Evolutionary conservation across 1,284 basidiomycete genomes (phyloP), one percentile per base, ranked within the genome.

Genomic region (Waitea zeae): DNA sequence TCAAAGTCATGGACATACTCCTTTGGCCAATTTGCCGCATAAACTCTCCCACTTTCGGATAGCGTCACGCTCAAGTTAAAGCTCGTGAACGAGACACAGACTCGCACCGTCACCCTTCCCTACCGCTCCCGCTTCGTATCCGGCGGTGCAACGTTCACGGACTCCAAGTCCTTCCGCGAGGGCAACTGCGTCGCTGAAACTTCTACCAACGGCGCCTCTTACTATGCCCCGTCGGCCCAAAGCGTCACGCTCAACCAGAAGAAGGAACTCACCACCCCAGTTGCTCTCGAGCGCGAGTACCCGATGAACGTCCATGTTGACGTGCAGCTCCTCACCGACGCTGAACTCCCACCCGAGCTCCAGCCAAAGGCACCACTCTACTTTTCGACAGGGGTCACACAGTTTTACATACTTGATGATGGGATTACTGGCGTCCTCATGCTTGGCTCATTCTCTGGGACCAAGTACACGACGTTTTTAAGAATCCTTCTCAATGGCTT

Each of bases 21-120:
- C 39, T 57, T 74, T 61, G 71, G 71, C 12, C 67, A 74, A 39
- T 76, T 75, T 46, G 71, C 70, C 1, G 64, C 67, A 39, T 60
- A 66, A 42, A 55, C 65, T 1, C 59, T 72, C 17, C 71, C 72
- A 2, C 48, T 73, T 13, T 51, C 48, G 18, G 70, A 75, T 43
- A 51, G 49, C 1, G 70, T 62, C n/a, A 53, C 50, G 1, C 47
- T 75, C 37, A 62, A 56, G 1, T 52, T 75, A 13, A 57, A 62
- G 36, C 58, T 61, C 11, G 46, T 54, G 20, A 61, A 62, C 37
- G 56, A 56, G 28, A 59, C 44, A 7, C 39, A 38, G 4, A 52
- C 53, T 11, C 65, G 69, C 34, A 61, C 57, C 3, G 51, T 70
- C 40, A 58, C 54, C 1, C 45, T 74, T 28, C 70, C 72, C 3